Conservation (phyloP, 176 grass and related monocot species). For the Musa schizocarpa region DNA sequence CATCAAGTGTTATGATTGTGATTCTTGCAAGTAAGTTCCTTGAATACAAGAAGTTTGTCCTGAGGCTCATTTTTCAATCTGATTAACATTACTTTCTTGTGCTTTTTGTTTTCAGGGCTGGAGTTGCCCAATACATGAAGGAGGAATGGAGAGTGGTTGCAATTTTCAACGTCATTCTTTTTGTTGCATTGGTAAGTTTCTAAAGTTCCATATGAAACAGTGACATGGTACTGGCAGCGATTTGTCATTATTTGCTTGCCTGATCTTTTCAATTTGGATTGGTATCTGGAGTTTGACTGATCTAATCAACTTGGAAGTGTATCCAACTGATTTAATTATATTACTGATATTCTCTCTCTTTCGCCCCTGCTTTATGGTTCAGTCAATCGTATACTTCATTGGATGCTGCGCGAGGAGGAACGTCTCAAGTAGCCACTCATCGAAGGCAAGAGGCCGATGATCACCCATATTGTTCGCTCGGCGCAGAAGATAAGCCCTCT, state of each 20-base stretch:
- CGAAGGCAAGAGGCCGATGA: not conserved
- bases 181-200: conserved; percentile 69
- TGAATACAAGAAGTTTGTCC: not conserved
- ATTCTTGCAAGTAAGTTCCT: conserved; percentile 83
- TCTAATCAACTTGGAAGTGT: not conserved
- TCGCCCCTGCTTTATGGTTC: not conserved
- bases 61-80: not conserved
- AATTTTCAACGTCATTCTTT: conserved; percentile 78
- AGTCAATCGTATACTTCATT: conserved; percentile 11
- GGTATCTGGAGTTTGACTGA: no score
- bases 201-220: not conserved
- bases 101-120: conserved; percentile 44
- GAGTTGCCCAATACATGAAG: conserved; percentile 96
- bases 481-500: not conserved
- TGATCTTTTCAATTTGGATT: no score
- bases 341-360: not conserved
- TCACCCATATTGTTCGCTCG: not conserved
- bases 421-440: not conserved
- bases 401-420: conserved; percentile 14
- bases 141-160: conserved; percentile 80
- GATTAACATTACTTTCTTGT: not conserved
- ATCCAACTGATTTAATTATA: not conserved
- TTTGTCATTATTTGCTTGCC: no score
- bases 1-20: conserved; percentile 76
- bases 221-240: not conserved